Conservation (phyloP, 331 rosid species). For the Quercus lobata region DNA sequence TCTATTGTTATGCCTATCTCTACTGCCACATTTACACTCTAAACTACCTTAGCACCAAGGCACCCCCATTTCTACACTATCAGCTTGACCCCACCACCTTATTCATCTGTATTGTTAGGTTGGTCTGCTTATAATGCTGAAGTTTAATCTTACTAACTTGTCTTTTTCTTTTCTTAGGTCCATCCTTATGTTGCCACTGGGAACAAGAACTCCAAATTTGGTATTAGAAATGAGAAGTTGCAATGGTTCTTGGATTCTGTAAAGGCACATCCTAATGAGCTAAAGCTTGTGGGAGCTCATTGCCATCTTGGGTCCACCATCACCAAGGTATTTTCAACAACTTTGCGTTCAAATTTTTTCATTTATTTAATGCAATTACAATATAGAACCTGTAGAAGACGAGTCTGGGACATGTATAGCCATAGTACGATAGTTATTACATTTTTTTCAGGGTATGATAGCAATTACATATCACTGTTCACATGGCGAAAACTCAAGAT, state of each 20-base stretch:
- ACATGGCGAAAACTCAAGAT: neutral
- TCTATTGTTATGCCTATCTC: neutral
- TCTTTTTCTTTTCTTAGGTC: conserved; percentile 47
- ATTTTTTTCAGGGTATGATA: neutral
- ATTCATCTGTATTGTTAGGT: neutral
- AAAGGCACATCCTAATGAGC: conserved; percentile 73
- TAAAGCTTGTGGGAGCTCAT: conserved; percentile 97
- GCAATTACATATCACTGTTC: neutral
- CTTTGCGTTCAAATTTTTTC: neutral
- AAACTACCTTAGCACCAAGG: neutral
- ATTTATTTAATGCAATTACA: neutral
- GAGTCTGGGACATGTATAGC: neutral
- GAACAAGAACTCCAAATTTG: conserved; percentile 91
- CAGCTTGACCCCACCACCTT: neutral
- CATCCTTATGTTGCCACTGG: conserved; percentile 98
- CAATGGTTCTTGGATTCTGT: conserved; percentile 93
- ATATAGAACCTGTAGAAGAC: neutral
- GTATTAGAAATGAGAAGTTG: conserved; percentile 94
- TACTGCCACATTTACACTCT: no score
- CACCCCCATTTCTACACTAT: neutral
- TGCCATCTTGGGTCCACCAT: conserved; percentile 98
- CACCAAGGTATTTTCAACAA: conserved; percentile 57
- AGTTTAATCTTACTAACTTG: neutral
- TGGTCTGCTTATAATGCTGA: neutral
- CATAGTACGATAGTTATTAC: neutral